Evolutionary conservation across 2,329 filamentous ascomycete species (phyloP).

Genomic region (Pseudogymnoascus sp.): DNA sequence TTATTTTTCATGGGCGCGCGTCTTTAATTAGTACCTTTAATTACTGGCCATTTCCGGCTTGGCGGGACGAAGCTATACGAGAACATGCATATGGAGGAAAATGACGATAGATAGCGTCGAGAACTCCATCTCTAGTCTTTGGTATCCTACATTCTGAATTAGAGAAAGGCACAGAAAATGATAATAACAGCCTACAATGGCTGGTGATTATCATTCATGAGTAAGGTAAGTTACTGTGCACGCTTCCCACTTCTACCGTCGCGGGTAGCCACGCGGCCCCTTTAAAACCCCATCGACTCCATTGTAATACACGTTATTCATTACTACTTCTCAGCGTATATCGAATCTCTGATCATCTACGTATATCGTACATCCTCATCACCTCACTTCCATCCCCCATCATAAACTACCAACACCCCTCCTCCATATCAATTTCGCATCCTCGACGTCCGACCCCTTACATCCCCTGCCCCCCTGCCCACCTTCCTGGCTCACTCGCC

Average conservation of each 20-base stretch:
- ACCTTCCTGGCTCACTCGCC: conserved; percentile 13
- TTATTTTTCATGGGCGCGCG: conserved; percentile 1
- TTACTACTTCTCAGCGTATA: neutral
- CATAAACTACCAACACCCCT: neutral
- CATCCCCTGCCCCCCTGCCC: neutral
- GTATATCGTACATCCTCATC: conserved; percentile 1
- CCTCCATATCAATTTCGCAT: neutral
- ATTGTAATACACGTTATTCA: neutral
- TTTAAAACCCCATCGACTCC: neutral
- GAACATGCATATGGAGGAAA: neutral
- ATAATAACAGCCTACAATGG: neutral
- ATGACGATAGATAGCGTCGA: neutral
- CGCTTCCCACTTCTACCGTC: neutral
- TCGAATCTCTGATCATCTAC: neutral
- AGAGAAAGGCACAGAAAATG: too few species aligned
- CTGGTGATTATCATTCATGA: neutral
- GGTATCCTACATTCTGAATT: neutral
- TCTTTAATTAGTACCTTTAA: neutral
- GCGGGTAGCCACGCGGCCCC: neutral
- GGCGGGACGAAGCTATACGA: neutral
- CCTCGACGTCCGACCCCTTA: neutral
- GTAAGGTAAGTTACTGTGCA: neutral
- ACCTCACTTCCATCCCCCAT: neutral
- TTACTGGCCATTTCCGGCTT: conserved; percentile 5
- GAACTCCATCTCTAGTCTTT: neutral